Conservation (phyloP, 169 alveolate species). For the Neospora caninum region DNA sequence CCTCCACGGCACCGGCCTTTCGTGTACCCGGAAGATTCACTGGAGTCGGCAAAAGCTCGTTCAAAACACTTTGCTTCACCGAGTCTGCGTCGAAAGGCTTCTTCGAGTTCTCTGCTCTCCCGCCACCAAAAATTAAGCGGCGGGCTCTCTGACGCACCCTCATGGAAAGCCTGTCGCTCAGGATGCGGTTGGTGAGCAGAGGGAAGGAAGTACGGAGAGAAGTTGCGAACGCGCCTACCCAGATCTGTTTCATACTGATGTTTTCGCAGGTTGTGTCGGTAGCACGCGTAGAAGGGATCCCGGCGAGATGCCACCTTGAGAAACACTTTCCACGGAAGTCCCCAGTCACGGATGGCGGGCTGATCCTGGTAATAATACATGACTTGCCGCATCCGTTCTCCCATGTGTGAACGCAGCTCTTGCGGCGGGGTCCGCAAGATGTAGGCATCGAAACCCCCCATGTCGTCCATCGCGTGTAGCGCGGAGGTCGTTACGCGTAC, state of each 20-base stretch:
- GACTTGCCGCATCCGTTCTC: conserved; percentile 83
- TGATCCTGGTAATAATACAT: conserved; percentile 80
- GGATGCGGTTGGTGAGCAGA: conserved; percentile 54
- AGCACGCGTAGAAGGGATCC: conserved; percentile 62
- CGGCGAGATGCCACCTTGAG: conserved; percentile 41
- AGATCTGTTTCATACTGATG: conserved; percentile 50
- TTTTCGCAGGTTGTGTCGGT: conserved; percentile 64
- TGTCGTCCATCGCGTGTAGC: conserved; percentile 87
- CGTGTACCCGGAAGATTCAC: conserved; percentile 79
- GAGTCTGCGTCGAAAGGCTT: conserved; percentile 59
- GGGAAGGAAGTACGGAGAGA: conserved; percentile 69
- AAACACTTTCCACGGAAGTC: conserved; percentile 71
- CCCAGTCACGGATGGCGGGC: conserved; percentile 71
- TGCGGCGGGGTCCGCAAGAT: conserved; percentile 87
- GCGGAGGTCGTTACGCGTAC: conserved; percentile 85
- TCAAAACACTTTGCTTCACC: conserved; percentile 60
- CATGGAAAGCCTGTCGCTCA: conserved; percentile 63
- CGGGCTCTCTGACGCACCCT: conserved; percentile 54
- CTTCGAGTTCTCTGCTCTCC: conserved; percentile 45
- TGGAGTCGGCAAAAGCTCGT: conserved; percentile 79
- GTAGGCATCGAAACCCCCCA: conserved; percentile 89
- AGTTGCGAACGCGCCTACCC: neutral
- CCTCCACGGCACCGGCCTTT: conserved; percentile 81
- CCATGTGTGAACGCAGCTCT: conserved; percentile 86
- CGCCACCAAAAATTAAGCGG: conserved; percentile 64